Evolutionary conservation across 2,329 filamentous ascomycete species (phyloP).

Genomic region (Microdochium bolleyi): DNA sequence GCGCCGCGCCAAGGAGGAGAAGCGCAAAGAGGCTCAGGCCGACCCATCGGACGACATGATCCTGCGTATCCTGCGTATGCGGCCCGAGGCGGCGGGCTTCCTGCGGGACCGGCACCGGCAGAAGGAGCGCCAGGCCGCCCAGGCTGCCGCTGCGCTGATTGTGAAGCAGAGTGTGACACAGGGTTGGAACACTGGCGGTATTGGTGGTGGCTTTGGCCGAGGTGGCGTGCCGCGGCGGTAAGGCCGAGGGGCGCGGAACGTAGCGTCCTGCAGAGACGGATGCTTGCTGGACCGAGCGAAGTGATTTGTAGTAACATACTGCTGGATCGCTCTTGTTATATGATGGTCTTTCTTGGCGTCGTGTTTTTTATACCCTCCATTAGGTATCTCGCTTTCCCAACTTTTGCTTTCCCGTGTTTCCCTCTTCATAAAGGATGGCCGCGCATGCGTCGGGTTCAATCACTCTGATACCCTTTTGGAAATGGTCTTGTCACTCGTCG

Average conservation of each 20-base stretch:
- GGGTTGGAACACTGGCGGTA: constrained; percentile 39
- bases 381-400: too few relatives aligned
- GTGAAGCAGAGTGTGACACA: constrained; percentile 78
- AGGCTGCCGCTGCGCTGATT: constrained; percentile 87
- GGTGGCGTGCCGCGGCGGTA: constrained; percentile 38
- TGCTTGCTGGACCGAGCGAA: background rate
- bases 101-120: constrained; percentile 86
- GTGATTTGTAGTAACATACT: background rate
- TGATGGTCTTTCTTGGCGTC: too few relatives aligned
- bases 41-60: constrained; percentile 99
- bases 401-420: too few relatives aligned
- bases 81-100: constrained; percentile 81
- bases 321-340: background rate
- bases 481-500: too few relatives aligned
- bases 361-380: too few relatives aligned
- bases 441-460: too few relatives aligned
- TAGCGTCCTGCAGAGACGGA: background rate
- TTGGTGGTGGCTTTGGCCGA: constrained; percentile 26
- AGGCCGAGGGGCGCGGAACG: constrained; percentile 6
- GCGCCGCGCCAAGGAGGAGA: constrained; percentile 92
- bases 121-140: constrained; percentile 85
- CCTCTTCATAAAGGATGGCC: too few relatives aligned
- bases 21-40: constrained; percentile 88
- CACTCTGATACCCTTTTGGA: too few relatives aligned
- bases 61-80: constrained; percentile 86